A percentile compares a stretch with the other conserved stretches of the same genome.
Evolutionary conservation across 106 monocot genomes (phyloP).

Genomic region (Iris macrosiphon): DNA sequence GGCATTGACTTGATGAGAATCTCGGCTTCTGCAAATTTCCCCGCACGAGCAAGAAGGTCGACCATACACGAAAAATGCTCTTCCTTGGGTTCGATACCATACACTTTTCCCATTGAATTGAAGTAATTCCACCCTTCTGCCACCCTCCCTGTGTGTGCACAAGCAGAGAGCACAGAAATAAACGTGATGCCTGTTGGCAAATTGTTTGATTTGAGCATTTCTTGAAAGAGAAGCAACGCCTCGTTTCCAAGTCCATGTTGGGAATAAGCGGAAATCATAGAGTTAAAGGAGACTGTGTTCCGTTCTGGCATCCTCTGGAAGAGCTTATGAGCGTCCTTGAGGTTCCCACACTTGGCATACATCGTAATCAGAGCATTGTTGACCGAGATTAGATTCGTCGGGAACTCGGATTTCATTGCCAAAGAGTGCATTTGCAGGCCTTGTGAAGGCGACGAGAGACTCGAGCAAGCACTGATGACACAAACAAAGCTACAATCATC

Average conservation of each 20-base stretch:
- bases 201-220: constrained; percentile 23
- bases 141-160: too few relatives aligned
- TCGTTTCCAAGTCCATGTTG: constrained; percentile 40
- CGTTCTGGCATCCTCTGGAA: constrained; percentile 36
- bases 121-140: constrained; percentile 40
- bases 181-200: constrained; percentile 49
- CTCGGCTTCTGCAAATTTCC: constrained; percentile 35
- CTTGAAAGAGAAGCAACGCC: constrained; percentile 31
- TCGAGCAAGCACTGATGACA: constrained; percentile 50
- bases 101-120: constrained; percentile 24
- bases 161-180: constrained; percentile 52
- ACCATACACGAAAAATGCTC: too few relatives aligned
- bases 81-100: constrained; percentile 20
- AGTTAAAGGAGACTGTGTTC: constrained; percentile 47
- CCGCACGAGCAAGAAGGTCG: constrained; percentile 50
- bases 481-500: constrained; percentile 69
- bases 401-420: constrained; percentile 31
- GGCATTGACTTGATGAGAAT: constrained; percentile 38
- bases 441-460: constrained; percentile 45
- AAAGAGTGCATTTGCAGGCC: constrained; percentile 59
- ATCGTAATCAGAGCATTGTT: constrained; percentile 48
- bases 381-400: constrained; percentile 32
- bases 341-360: constrained; percentile 56
- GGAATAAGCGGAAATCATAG: constrained; percentile 55
- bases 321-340: constrained; percentile 32